Base-by-base conservation (phyloP, 2,329 filamentous ascomycete genomes). In the Aspergillus caelatus region DNA sequence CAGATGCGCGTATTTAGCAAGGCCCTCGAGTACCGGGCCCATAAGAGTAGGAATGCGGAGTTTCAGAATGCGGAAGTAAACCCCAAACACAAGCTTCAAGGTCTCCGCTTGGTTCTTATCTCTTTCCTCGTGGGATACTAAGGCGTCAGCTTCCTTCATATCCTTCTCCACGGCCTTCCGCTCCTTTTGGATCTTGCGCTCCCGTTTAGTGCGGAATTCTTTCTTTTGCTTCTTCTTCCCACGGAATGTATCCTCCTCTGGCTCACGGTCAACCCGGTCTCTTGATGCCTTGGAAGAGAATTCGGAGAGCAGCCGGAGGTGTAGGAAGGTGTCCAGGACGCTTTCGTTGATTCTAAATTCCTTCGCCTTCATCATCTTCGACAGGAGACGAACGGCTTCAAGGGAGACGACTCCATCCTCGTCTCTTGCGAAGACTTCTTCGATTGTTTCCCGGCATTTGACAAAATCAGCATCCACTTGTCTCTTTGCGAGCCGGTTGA, bases 91-190 rank as follows among this genome's bases (percentile, higher is more conserved):
- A 63, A 97, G 85, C 80, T 98, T 99, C 58, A 99, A 81, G 2
- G 94, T 97, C 79, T 99, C 96, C 6, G 93, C 91, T 78, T 99
- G 95, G 85, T 96, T 95, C 70, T 90, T 88, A 74, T 98, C 95
- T 58, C 92, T 88, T 78, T 97, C 93, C 77, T 99, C 94, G 73
- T 97, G 91, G 69, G 89, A 91, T 65, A 98, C 94, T 5, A 91
- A 85, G 2, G 95, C 95, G 76, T 98, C 94, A 1, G 95, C 94
- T 72, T 94, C 89, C 53, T 89, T 89, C 90, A 99, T 93, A 72
- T 98, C 94, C 77, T 97, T 96, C 69, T 96, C 92, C 1, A 97
- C 86, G 0, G 86, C 86, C 78, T 95, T 97, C 64, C 92, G 89
- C 78, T 98, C 93, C 77, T 93, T 94, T 64, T 92, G 78, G 0